A percentile compares a stretch with the other conserved stretches of the same genome.
Evolutionary conservation across 176 grass and related monocot species (phyloP).

Genomic region (Chloris gayana): DNA sequence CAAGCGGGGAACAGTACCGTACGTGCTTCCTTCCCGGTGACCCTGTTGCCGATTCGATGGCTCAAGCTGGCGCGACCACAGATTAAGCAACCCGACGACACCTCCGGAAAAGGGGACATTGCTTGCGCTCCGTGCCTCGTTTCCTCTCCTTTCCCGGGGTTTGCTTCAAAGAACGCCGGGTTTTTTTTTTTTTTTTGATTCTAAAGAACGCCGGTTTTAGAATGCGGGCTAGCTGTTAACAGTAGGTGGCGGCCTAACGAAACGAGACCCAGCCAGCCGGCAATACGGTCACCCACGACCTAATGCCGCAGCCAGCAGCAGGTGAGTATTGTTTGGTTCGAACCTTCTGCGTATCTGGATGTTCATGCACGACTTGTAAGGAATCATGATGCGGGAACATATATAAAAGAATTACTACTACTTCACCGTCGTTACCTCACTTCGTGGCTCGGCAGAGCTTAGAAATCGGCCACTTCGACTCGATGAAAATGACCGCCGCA

Average conservation of each 20-base stretch:
- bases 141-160: neutral
- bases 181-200: too few species aligned
- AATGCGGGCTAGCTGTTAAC: neutral
- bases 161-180: neutral
- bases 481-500: neutral
- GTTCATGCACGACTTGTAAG: neutral
- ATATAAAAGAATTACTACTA: neutral
- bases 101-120: neutral
- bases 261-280: neutral
- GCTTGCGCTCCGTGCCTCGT: neutral
- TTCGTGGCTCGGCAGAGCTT: neutral
- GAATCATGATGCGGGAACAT: too few species aligned
- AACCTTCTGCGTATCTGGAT: neutral
- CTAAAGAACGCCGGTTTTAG: neutral
- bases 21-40: neutral
- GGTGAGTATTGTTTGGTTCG: neutral
- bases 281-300: neutral
- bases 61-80: constrained; percentile 31
- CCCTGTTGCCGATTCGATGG: neutral
- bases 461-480: neutral
- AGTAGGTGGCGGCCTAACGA: neutral
- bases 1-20: neutral
- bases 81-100: neutral
- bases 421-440: too few species aligned
- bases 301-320: neutral